Conservation (phyloP, 1,284 basidiomycete genomes). For the Trichosporon inkin region DNA sequence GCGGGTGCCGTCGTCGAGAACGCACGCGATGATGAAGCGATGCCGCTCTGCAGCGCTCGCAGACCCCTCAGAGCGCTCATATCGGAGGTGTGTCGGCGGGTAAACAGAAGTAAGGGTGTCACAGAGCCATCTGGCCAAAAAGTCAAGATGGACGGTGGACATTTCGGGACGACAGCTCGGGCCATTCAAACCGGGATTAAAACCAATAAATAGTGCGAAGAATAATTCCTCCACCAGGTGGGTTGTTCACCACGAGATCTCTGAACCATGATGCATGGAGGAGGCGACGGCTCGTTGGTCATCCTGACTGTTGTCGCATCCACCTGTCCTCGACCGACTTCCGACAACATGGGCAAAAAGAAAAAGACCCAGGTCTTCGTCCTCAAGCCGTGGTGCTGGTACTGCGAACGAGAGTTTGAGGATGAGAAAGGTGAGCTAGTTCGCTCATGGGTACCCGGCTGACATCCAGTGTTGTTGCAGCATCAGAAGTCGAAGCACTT, state of each 20-base stretch:
- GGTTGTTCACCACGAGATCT: background rate
- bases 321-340: slow-evolving; percentile 7
- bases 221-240: slow-evolving; percentile 8
- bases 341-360: slow-evolving; percentile 48
- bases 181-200: slow-evolving; percentile 15
- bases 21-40: slow-evolving; percentile 16
- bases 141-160: slow-evolving; percentile 5
- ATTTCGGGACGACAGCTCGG: background rate
- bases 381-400: slow-evolving; percentile 94
- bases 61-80: slow-evolving; percentile 8
- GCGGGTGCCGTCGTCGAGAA: slow-evolving; percentile 31
- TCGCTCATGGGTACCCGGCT: slow-evolving; percentile 7
- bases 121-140: background rate
- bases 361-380: slow-evolving; percentile 53
- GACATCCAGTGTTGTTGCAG: slow-evolving; percentile 78
- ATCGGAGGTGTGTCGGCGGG: background rate
- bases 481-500: slow-evolving; percentile 99
- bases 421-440: slow-evolving; percentile 79
- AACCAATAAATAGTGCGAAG: slow-evolving; percentile 6
- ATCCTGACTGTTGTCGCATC: slow-evolving; percentile 2
- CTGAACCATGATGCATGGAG: background rate
- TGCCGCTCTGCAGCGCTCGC: slow-evolving; percentile 3
- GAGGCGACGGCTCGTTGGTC: background rate
- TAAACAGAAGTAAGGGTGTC: slow-evolving; percentile 1
- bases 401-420: slow-evolving; percentile 97